These are phyloP conservation scores for Suillus plorans DNA, from an alignment of 768 basidiomycete genomes.

Conservation along the genomic window DNA sequence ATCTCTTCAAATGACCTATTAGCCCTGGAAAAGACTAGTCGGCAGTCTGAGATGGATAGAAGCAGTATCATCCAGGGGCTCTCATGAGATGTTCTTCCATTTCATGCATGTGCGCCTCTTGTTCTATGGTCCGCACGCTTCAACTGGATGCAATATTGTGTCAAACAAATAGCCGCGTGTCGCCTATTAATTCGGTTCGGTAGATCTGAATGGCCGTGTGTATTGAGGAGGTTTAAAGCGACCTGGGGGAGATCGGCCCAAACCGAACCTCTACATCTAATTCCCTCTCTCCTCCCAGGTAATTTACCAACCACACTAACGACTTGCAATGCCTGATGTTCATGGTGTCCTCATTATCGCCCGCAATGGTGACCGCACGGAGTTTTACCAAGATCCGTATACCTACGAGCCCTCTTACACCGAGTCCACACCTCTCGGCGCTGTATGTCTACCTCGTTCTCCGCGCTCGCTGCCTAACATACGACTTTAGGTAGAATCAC, in stretches of 20 bases:
- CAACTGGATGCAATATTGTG: not conserved
- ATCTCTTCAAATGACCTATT: constrained; percentile 1
- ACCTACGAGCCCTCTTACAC: constrained; percentile 62
- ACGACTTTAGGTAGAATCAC: constrained; percentile 56
- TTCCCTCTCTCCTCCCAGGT: not conserved
- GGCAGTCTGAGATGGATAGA: not conserved
- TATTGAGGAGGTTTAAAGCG: not conserved
- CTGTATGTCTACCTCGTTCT: constrained; percentile 40
- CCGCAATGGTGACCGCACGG: constrained; percentile 72
- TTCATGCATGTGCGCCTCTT: not conserved
- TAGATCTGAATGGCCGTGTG: not conserved
- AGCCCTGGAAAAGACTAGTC: not conserved
- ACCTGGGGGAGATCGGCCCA: not conserved
- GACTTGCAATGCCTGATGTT: constrained; percentile 38
- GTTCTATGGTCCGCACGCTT: not conserved
- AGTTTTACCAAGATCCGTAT: constrained; percentile 69
- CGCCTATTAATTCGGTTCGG: not conserved
- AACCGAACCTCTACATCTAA: not conserved
- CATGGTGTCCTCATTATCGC: constrained; percentile 78
- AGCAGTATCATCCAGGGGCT: not conserved
- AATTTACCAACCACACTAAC: not conserved
- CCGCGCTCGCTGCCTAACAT: constrained; percentile 9
- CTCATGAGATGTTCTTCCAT: not conserved
- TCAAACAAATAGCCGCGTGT: not conserved
- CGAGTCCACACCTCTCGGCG: constrained; percentile 76